Conservation (phyloP, 78 protist genomes). For the slime mould (Dictyostelium discoideum) region DNA sequence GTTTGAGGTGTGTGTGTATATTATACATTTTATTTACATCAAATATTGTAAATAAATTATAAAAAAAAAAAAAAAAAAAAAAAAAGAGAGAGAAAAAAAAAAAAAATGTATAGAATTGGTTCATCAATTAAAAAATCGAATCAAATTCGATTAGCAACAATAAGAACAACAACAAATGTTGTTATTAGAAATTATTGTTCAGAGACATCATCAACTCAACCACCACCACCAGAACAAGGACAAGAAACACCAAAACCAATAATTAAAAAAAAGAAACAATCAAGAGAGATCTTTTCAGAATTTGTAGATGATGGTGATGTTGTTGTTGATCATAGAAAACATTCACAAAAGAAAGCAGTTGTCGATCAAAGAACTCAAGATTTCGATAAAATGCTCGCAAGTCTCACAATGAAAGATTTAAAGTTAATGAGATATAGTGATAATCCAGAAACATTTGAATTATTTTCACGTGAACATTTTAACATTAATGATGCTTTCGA, state of each 20-base stretch:
- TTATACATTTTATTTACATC: neutral
- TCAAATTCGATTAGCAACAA: neutral
- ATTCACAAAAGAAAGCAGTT: neutral
- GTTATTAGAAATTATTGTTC: neutral
- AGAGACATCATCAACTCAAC: neutral
- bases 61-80: too few species aligned
- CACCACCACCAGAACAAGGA: neutral
- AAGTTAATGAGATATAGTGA: constrained; percentile 56
- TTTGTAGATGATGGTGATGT: constrained; percentile 29
- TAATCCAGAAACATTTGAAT: constrained; percentile 11
- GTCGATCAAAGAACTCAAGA: neutral
- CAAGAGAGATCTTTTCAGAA: neutral
- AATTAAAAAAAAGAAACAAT: neutral
- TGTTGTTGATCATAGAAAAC: constrained; percentile 14
- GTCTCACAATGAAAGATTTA: constrained; percentile 14
- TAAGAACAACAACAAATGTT: neutral
- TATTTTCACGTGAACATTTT: constrained; percentile 5
- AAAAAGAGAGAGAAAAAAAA: neutral
- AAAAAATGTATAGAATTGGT: neutral
- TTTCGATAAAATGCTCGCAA: constrained; percentile 50
- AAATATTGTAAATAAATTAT: neutral
- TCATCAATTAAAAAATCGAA: neutral
- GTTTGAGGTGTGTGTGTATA: neutral
- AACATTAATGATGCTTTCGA: constrained; percentile 16
- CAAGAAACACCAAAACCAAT: neutral